Evolutionary conservation across 208 protist genomes (phyloP).

Genomic region (Crithidia brevicula): DNA sequence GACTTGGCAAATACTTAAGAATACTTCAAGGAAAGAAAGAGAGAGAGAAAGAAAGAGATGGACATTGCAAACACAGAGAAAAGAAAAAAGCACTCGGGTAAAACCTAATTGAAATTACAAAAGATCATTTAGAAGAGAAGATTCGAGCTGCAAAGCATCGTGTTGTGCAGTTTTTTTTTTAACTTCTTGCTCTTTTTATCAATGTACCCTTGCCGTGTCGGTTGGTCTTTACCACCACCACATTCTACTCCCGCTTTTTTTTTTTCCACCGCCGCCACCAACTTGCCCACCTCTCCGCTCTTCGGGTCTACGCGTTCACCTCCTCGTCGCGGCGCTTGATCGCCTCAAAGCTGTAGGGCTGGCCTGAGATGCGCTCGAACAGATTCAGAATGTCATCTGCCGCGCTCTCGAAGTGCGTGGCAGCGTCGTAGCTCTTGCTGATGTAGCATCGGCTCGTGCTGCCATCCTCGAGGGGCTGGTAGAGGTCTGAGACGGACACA

Average conservation of each 20-base stretch:
- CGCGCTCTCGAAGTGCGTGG: conserved; percentile 99
- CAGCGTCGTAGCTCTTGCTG: conserved; percentile 96
- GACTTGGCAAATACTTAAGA: no score
- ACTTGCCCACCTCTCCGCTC: background rate
- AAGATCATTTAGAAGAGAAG: conserved; percentile 7
- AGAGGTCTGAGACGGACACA: conserved; percentile 88
- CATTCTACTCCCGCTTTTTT: no score
- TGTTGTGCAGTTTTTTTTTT: no score
- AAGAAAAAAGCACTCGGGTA: background rate
- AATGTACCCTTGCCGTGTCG: no score
- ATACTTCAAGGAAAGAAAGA: background rate
- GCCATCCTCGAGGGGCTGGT: conserved; percentile 93
- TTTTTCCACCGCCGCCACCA: background rate
- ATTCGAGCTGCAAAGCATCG: no score
- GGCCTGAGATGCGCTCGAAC: conserved; percentile 97
- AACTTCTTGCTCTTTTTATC: no score
- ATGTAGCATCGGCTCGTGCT: conserved; percentile 94
- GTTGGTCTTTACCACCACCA: no score
- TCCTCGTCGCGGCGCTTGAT: conserved; percentile 63
- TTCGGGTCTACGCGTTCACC: conserved; percentile 23
- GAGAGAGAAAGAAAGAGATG: background rate
- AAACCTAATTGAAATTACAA: no score
- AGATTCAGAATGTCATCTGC: conserved; percentile 97
- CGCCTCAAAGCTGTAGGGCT: conserved; percentile 86
- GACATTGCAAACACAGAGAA: background rate